Conservation (phyloP, 768 basidiomycete genomes). For the Heimioporus sp. region DNA sequence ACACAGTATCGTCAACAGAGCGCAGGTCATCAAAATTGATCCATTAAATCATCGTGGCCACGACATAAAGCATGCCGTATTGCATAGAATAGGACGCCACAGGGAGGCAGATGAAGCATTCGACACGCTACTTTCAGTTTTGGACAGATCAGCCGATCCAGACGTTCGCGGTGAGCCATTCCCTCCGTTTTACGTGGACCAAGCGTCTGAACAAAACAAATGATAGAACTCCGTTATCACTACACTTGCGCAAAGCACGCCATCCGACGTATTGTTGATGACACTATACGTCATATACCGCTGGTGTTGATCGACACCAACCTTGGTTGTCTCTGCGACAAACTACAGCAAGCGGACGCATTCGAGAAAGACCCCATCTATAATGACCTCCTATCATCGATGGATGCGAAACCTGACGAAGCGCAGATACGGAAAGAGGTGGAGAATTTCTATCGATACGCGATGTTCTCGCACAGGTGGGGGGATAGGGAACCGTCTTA, state of each 20-base stretch:
- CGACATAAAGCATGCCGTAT: neutral
- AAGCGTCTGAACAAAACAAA: too few species aligned
- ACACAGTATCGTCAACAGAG: neutral
- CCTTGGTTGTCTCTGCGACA: neutral
- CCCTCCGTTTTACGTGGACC: neutral
- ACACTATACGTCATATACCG: neutral
- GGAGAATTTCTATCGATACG: neutral
- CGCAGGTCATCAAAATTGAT: neutral
- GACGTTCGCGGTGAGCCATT: neutral
- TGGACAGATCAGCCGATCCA: neutral
- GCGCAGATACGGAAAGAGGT: neutral
- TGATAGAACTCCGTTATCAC: neutral
- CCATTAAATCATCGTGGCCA: neutral
- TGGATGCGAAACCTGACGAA: neutral
- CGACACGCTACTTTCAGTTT: neutral
- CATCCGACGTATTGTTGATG: neutral
- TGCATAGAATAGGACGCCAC: neutral
- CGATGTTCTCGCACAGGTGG: constrained; percentile 6
- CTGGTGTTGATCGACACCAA: neutral
- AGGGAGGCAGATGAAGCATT: neutral
- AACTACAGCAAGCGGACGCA: neutral
- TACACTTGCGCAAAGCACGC: neutral
- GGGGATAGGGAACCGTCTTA: neutral
- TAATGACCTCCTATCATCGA: neutral
- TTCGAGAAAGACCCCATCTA: neutral